Evolutionary conservation across 768 basidiomycete species (phyloP).

Genomic region (Tulasnella sp.): DNA sequence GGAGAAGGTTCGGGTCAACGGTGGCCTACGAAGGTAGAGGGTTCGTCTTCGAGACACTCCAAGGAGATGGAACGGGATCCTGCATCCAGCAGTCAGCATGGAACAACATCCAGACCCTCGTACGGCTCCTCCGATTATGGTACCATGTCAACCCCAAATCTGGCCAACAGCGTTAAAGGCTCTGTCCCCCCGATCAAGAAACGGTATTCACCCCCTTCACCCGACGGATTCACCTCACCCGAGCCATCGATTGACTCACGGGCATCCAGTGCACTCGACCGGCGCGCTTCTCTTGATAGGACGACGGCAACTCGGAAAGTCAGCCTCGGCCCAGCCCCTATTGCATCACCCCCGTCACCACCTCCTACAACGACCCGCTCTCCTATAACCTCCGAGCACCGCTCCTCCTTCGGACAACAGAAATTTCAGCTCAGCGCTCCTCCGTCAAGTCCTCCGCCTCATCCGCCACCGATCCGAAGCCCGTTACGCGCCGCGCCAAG

Average conservation of each 20-base stretch:
- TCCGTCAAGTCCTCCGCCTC: constrained; percentile 22
- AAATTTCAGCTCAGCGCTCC: constrained; percentile 20
- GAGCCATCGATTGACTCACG: neutral
- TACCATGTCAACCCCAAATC: neutral
- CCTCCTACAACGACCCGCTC: constrained; percentile 6
- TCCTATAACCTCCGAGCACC: constrained; percentile 11
- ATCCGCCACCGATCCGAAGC: constrained; percentile 9
- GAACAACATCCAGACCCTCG: neutral
- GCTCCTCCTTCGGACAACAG: neutral
- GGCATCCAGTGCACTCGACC: neutral
- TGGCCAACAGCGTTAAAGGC: neutral
- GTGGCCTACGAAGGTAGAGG: constrained; percentile 6
- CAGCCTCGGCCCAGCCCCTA: neutral
- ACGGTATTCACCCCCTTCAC: neutral
- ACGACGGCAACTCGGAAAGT: neutral
- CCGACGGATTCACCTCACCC: neutral
- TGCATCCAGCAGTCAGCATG: constrained; percentile 2
- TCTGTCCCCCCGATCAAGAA: neutral
- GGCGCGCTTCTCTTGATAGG: neutral
- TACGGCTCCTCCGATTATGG: neutral
- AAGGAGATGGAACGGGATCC: neutral
- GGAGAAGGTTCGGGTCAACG: neutral
- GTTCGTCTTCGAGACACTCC: neutral
- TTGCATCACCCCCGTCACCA: neutral
- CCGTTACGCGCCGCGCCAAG: neutral